These are phyloP conservation scores for Annona squamosa DNA, from an alignment of 164 flowering plant species.

Conservation along the genomic window DNA sequence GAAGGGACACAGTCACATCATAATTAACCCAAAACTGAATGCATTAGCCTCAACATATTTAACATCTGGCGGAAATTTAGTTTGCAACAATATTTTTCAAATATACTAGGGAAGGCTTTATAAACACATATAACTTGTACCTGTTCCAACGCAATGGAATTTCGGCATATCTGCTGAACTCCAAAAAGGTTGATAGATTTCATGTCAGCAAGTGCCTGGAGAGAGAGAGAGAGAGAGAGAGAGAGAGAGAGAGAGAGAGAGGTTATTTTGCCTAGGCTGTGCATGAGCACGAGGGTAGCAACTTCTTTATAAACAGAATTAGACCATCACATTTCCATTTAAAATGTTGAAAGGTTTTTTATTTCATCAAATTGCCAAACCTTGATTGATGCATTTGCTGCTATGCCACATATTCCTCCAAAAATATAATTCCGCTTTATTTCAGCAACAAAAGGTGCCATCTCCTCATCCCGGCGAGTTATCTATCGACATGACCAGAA, in stretches of 20 bases:
- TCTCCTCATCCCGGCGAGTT: conserved; percentile 94
- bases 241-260: conserved; percentile 15
- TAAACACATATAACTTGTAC: conserved; percentile 21
- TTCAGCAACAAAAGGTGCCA: conserved; percentile 85
- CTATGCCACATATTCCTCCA: conserved; percentile 89
- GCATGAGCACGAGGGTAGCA: neutral
- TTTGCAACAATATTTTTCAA: neutral
- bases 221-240: conserved; percentile 15
- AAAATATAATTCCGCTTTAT: conserved; percentile 77
- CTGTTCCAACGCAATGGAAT: conserved; percentile 98
- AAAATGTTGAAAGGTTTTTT: neutral
- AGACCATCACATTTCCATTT: neutral
- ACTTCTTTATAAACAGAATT: neutral
- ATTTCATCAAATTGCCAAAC: conserved; percentile 25
- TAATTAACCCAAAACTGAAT: no score
- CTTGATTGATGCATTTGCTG: conserved; percentile 83
- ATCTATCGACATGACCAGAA: conserved; percentile 35
- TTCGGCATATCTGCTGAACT: conserved; percentile 95
- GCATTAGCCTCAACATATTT: neutral
- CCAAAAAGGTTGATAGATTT: conserved; percentile 95
- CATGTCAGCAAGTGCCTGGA: conserved; percentile 88
- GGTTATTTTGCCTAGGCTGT: neutral
- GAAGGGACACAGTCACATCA: no score
- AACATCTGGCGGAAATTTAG: conserved; percentile 2
- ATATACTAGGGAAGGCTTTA: neutral